Percentiles rank a stretch among this genome's conserved stretches.
These are phyloP conservation scores for Arthromyces matolae DNA, from an alignment of 768 basidiomycete genomes.

Conservation along the genomic window DNA sequence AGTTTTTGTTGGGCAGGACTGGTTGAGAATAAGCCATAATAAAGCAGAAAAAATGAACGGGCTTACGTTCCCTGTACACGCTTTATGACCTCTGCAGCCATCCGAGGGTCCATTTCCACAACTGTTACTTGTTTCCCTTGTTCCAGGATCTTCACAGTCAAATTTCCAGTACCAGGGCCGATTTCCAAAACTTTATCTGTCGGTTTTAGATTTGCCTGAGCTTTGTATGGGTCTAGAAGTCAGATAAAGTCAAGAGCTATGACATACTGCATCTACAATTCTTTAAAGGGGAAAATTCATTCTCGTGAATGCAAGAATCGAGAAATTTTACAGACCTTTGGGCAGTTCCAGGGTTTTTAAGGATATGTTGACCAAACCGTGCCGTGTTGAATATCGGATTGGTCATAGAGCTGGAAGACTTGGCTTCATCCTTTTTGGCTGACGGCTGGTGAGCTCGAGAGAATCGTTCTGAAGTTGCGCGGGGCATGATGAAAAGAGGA, in stretches of 20 bases:
- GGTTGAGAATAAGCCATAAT: neutral
- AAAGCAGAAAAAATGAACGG: neutral
- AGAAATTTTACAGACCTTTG: constrained; percentile 60
- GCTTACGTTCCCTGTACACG: constrained; percentile 96
- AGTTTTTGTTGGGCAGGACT: constrained; percentile 96
- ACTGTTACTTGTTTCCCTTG: constrained; percentile 91
- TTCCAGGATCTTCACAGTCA: constrained; percentile 91
- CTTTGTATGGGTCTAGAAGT: neutral
- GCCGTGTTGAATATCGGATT: constrained; percentile 95
- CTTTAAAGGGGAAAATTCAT: constrained; percentile 20
- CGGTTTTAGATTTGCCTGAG: constrained; percentile 83
- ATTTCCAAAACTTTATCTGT: constrained; percentile 97
- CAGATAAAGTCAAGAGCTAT: neutral
- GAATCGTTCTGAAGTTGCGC: constrained; percentile 74
- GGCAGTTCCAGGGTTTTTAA: constrained; percentile 89
- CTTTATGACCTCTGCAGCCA: constrained; percentile 97
- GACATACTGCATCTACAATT: constrained; percentile 43
- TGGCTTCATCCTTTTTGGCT: constrained; percentile 43
- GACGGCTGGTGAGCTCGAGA: constrained; percentile 66
- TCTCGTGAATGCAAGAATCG: neutral
- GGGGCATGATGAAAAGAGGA: constrained; percentile 56
- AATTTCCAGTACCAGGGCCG: constrained; percentile 95
- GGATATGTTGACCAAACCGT: constrained; percentile 95
- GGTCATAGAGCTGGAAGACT: constrained; percentile 47
- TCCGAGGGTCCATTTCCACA: constrained; percentile 96